A percentile compares a stretch with the other conserved stretches of the same genome.
Evolutionary conservation across 805 yeast species (phyloP).

Genomic region (Barnettozyma siamensis): DNA sequence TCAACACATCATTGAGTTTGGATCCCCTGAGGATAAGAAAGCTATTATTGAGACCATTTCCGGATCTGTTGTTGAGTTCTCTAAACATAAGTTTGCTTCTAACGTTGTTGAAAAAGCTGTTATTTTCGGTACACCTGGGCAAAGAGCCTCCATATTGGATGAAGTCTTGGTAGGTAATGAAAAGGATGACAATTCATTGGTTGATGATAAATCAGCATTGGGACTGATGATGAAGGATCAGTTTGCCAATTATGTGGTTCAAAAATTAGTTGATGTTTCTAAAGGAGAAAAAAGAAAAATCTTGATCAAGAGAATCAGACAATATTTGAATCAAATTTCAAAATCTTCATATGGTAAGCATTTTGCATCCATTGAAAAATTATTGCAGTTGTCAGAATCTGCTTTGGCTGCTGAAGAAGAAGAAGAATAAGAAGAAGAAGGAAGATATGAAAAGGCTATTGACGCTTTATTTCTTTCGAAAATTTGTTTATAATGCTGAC

Average conservation of each 20-base stretch:
- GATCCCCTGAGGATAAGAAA: constrained; percentile 55
- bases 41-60: constrained; percentile 62
- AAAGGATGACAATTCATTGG: constrained; percentile 31
- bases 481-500: neutral
- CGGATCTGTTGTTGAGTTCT: constrained; percentile 68
- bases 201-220: constrained; percentile 63
- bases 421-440: neutral
- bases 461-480: neutral
- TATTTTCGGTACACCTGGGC: constrained; percentile 58
- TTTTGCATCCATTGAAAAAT: constrained; percentile 72
- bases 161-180: constrained; percentile 57
- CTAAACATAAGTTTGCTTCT: constrained; percentile 96
- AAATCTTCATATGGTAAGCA: constrained; percentile 74
- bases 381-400: constrained; percentile 23
- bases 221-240: constrained; percentile 96
- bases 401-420: constrained; percentile 22
- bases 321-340: constrained; percentile 69
- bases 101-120: constrained; percentile 96
- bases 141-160: constrained; percentile 56
- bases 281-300: constrained; percentile 62
- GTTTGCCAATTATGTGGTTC: constrained; percentile 95
- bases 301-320: constrained; percentile 70
- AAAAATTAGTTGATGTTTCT: constrained; percentile 82
- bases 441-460: neutral
- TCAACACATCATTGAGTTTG: constrained; percentile 88